Base-by-base conservation (phyloP, 2,329 filamentous ascomycete species). In the Alternaria brassicae region DNA sequence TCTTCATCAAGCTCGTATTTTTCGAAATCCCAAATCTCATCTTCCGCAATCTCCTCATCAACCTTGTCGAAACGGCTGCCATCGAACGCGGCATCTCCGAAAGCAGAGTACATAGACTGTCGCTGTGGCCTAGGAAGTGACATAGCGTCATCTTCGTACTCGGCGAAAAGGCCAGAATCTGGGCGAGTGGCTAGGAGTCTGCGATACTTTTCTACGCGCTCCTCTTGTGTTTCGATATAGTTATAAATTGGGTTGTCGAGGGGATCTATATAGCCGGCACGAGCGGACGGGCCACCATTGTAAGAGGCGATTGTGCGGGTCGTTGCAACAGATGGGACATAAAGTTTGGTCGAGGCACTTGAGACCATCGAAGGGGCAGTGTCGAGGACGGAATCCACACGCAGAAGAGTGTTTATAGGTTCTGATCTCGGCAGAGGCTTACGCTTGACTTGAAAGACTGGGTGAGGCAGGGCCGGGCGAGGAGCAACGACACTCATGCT, bases 251-350 rank as follows among this genome's bases (percentile, higher is more conserved):
- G 58, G 13, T 60, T 48, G 19, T 57, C 47, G 30, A 63, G 45
- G 13, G 60, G 60, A 36, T 61, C 58, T 7, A 45, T 9, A 34
- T 40, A 25, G n/a, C 34, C 5, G 17, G 36, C 34, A 28, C 41
- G 40, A 6, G 52, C 27, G 0, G 56, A 49, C 15, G 57, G 44
- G 17, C 58, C 54, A 23, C 59, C 50, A 6, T 34, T 42, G 42
- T 61, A 63, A 9, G 61, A 62, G 10, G 34, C 8, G 36, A 62
- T 62, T n/a, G 59, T 62, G 15, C n/a, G 48, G n/a, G 53, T 41
- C 21, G 48, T 44, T 51, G 49, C 23, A 32, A 32, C 9, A 23
- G 27, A 32, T 19, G 25, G 17, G 41, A 19, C 19, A 12, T 40
- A 23, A 5, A 23, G 12, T 19, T 40, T 40, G 37, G 37, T 23